These are phyloP conservation scores for Trametes cingulata DNA, from an alignment of 768 basidiomycete genomes.

Conservation along the genomic window DNA sequence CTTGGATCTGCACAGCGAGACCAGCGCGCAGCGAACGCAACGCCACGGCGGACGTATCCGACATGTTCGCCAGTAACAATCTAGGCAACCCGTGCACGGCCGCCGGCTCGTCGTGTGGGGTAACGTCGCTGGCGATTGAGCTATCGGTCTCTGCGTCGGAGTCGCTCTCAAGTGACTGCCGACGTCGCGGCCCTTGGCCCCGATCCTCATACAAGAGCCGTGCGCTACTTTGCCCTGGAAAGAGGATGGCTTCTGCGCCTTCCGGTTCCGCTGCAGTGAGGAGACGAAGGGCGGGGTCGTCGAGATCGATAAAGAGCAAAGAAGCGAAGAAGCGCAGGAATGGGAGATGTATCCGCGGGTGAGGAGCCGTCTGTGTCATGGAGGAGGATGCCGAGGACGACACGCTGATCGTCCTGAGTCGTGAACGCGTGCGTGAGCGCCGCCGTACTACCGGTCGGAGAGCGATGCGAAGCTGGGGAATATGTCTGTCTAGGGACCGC, in stretches of 20 bases:
- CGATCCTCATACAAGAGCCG: constrained; percentile 5
- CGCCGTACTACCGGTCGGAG: constrained; percentile 8
- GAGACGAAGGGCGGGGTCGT: constrained; percentile 41
- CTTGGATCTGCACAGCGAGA: constrained; percentile 3
- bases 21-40: constrained; percentile 21
- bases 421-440: constrained; percentile 18
- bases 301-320: constrained; percentile 40
- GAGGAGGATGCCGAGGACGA: constrained; percentile 9
- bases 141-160: background rate
- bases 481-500: background rate
- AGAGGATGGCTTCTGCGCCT: constrained; percentile 34
- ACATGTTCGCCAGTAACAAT: constrained; percentile 18
- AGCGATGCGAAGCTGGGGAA: background rate
- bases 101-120: background rate
- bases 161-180: background rate
- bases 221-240: constrained; percentile 30
- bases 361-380: constrained; percentile 17
- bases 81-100: constrained; percentile 16
- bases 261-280: constrained; percentile 33
- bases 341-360: constrained; percentile 38
- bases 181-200: background rate
- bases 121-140: background rate
- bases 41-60: constrained; percentile 22
- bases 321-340: constrained; percentile 40
- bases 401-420: constrained; percentile 11